phyloP scores from a whole-genome alignment of 306 rosid species.

The Cicer bijugum region DNA sequence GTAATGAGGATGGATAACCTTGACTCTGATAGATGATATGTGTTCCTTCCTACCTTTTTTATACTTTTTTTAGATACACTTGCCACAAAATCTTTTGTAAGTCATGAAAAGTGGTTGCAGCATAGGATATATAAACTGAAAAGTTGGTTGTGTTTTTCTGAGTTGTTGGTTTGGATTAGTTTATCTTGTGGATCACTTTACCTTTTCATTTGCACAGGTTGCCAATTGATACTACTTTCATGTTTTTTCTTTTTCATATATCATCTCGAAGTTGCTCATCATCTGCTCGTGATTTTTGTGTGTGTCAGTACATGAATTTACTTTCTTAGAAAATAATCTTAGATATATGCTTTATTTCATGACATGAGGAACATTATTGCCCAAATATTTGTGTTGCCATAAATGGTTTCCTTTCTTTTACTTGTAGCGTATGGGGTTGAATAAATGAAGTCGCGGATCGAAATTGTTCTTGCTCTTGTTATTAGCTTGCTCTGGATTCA shows the following conservation, averaged over 20 bases:
- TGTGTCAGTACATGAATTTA: constrained; percentile 18
- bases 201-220: constrained; percentile 38
- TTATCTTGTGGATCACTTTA: constrained; percentile 25
- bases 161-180: constrained; percentile 12
- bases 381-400: constrained; percentile 23
- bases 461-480: constrained; percentile 57
- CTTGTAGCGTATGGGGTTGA: constrained; percentile 51
- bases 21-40: constrained; percentile 45
- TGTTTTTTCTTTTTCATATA: constrained; percentile 20
- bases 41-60: constrained; percentile 48
- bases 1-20: constrained; percentile 39
- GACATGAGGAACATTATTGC: constrained; percentile 29
- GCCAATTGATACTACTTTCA: constrained; percentile 42
- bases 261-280: constrained; percentile 16
- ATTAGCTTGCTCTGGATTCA: constrained; percentile 65
- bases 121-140: no score
- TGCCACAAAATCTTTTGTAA: constrained; percentile 19
- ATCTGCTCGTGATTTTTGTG: constrained; percentile 16
- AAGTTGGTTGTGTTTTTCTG: no score
- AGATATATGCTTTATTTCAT: constrained; percentile 27
- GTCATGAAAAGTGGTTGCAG: constrained; percentile 31
- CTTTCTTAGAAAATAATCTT: constrained; percentile 14
- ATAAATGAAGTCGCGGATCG: constrained; percentile 65
- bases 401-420: constrained; percentile 40
- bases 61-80: constrained; percentile 8